Percentiles rank a stretch among this genome's conserved stretches.
Conservation (phyloP, 495 filamentous ascomycete species). For the Tuber microsphaerosporum region DNA sequence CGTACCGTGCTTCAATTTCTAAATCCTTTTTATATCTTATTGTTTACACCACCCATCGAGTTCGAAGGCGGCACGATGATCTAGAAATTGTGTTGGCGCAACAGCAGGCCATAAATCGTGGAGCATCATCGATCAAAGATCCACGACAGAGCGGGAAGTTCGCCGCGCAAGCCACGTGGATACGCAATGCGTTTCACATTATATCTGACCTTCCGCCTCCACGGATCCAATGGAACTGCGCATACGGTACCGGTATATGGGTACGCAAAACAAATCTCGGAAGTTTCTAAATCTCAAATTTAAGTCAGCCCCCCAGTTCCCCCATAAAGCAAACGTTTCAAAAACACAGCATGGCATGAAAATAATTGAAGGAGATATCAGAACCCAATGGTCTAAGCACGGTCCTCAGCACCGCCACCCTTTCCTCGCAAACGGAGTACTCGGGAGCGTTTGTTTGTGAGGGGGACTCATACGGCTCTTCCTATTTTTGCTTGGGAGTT, state of each 20-base stretch:
- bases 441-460: constrained; percentile 16
- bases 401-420: constrained; percentile 27
- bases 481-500: constrained; percentile 41
- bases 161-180: background rate
- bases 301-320: background rate
- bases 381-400: constrained; percentile 43
- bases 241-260: background rate
- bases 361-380: constrained; percentile 16
- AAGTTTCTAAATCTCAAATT: background rate
- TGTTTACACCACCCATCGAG: background rate
- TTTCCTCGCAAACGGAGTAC: constrained; percentile 13
- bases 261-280: background rate
- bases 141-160: background rate
- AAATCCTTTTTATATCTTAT: background rate
- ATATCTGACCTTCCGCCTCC: background rate
- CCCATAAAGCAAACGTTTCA: background rate
- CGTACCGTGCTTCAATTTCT: background rate
- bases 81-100: background rate
- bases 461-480: constrained; percentile 42
- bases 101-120: background rate
- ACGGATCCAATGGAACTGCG: background rate
- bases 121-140: background rate
- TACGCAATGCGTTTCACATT: background rate
- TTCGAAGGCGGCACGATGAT: background rate
- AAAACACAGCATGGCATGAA: background rate